Base-by-base conservation (phyloP, 805 yeast species). In the Sugiyamaella chiloensis region DNA sequence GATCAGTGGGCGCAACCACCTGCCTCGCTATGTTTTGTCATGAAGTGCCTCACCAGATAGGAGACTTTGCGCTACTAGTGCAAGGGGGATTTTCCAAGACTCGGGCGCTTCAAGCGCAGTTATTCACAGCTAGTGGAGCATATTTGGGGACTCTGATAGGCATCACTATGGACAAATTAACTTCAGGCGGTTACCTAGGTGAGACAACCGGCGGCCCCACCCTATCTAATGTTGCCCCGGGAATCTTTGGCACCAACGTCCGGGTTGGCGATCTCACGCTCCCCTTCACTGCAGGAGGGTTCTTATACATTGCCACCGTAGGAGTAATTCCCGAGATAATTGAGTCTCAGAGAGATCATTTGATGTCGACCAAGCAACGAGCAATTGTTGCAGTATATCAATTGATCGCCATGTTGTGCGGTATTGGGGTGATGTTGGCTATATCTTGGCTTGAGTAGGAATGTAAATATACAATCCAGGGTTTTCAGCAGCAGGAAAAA, bases 11-110 rank as follows among this genome's bases (percentile, higher is more conserved):
- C 0, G 78, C 83, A 20, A 74, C 84, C 2, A 83, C 90, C 0
- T 77, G 85, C 19, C 65, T 84, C 30, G 87, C 90, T 1, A 82
- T 85, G 24, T 74, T 84, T 52, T 75, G 82, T 64, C 93, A 85
- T 61, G 93, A 85, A 61, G 76, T 85, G 42, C 93, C 93, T 4
- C 93, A 85, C 61, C 88, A 84, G 60, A 76, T 85, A 52, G 90
- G 91, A 41, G 93, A 85, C 60, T 85, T 81, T 65, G 90, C 89
- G 0, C 67, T 85, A 21, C 67, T 85, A 51, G 75, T 82, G 52
- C 80, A 81, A 57, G 82, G 83, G 19, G 91, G 91, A 0, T 76
- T 81, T 54, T 71, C 85, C 17, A 80, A 80, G 63, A 65, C 78
- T 63, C 79, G 79, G 52, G 88, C 87, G 2, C 72, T 83, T 73